phyloP scores from a whole-genome alignment of 73 alveolate species.

The Paramecium bursaria region DNA sequence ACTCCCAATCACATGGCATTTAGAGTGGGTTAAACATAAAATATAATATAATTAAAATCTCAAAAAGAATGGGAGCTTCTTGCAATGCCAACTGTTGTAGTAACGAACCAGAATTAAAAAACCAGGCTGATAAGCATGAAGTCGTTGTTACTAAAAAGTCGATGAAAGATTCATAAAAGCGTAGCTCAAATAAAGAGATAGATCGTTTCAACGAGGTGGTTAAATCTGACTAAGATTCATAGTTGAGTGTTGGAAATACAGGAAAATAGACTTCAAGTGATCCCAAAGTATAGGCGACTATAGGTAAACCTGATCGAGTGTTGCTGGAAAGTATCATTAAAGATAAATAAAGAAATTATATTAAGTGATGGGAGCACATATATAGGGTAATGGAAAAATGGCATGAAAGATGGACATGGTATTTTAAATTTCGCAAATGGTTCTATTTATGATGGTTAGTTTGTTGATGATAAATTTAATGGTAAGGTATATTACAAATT shows the following conservation, averaged over 20 bases:
- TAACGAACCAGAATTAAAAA: no score
- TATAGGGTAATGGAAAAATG: constrained; percentile 55
- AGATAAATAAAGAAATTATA: neutral
- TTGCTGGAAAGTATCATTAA: neutral
- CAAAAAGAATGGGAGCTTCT: no score
- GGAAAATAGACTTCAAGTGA: no score
- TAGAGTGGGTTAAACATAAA: constrained; percentile 25
- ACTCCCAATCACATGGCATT: constrained; percentile 50
- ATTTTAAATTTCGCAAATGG: constrained; percentile 70
- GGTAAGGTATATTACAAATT: constrained; percentile 54
- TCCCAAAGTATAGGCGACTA: neutral
- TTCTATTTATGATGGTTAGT: constrained; percentile 58
- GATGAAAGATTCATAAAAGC: no score
- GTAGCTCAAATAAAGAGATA: no score
- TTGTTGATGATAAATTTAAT: constrained; percentile 49
- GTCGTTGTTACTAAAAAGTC: no score
- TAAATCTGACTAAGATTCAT: no score
- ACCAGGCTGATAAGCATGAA: no score
- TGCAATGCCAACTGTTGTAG: no score
- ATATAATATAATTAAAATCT: no score
- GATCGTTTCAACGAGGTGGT: no score
- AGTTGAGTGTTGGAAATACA: no score
- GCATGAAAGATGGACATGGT: constrained; percentile 64
- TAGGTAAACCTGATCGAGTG: constrained; percentile 34
- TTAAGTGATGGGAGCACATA: constrained; percentile 51